Base-by-base conservation (phyloP, 768 basidiomycete genomes). In the Zangia roseola region DNA sequence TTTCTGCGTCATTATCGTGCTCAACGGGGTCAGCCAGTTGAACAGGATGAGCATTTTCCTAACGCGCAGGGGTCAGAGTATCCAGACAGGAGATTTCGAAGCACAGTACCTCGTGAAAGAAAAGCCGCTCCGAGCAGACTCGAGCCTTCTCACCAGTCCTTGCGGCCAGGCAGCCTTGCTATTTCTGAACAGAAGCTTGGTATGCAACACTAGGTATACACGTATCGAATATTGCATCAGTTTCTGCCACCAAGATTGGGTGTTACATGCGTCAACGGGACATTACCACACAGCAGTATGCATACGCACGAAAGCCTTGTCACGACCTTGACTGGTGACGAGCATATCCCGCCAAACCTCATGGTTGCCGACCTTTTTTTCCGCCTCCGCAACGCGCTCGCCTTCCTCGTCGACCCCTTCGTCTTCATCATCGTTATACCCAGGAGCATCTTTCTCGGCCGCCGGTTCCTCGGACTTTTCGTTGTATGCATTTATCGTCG, bases 331-430 rank as follows among this genome's bases (percentile, higher is more conserved):
- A 57, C 86, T 88, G 24, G 88, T 84, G 59, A 82, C 75, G 45
- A 92, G 71, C 65, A 92, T 80, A 49, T 91, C 91, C 54, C 83
- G 75, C 88, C 86, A 91, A 7, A 93, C 78, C 26, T 90, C 88
- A 61, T 85, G 84, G 36, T 65, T 68, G 25, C 73, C 68, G 21
- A 91, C 74, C 46, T 69, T 77, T 57, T 65, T 65, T 57, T 77
- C 75, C 10, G 73, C 73, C 28, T 61, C 65, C 62, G 73, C 69
- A 10, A 72, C 72, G 5, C 55, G 69, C 40, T 74, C 79, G 46
- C 77, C 71, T 53, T 78, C 76, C 30, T 75, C 76, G 46, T 81
- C 77, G 37, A 77, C 69, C 50, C 78, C 79, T 16, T 74, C 69
- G 3, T 58, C 67, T 10, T 69, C 69, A 12, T 65, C 65, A 16